These are phyloP conservation scores for Corylus avellana DNA, from an alignment of 306 rosid genomes.

Conservation along the genomic window DNA sequence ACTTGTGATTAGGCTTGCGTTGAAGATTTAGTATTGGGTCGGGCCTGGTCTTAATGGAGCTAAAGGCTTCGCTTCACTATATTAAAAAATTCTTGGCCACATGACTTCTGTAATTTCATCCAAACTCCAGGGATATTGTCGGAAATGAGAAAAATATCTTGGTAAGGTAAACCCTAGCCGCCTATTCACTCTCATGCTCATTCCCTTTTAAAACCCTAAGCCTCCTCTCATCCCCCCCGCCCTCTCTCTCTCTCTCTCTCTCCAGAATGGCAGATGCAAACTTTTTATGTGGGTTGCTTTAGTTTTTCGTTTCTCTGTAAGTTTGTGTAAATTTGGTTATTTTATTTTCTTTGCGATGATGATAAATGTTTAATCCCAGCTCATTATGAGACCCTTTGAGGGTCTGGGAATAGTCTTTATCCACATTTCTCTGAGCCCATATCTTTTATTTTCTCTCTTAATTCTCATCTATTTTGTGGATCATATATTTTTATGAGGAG, in stretches of 20 bases:
- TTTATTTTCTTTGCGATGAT: conserved; percentile 26
- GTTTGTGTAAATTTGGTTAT: neutral
- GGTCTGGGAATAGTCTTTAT: conserved; percentile 42
- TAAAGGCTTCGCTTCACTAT: neutral
- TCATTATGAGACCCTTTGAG: conserved; percentile 46
- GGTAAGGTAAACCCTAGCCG: conserved; percentile 6
- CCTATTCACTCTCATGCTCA: neutral
- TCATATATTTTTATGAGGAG: neutral
- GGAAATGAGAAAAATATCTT: neutral
- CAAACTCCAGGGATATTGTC: neutral
- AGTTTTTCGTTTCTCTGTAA: neutral
- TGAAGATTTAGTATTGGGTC: neutral
- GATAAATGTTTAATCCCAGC: conserved; percentile 52
- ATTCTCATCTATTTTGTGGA: neutral
- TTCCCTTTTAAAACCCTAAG: neutral
- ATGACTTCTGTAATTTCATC: neutral
- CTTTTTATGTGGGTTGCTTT: neutral
- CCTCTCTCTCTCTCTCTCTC: neutral
- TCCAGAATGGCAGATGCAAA: neutral
- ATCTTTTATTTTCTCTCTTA: neutral
- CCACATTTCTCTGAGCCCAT: conserved; percentile 44
- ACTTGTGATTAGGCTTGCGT: neutral
- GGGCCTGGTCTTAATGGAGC: neutral
- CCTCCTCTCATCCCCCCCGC: neutral
- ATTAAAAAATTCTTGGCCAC: neutral